Evolutionary conservation across 129 eudicot species (phyloP).

Genomic region (Centaurea solstitialis): DNA sequence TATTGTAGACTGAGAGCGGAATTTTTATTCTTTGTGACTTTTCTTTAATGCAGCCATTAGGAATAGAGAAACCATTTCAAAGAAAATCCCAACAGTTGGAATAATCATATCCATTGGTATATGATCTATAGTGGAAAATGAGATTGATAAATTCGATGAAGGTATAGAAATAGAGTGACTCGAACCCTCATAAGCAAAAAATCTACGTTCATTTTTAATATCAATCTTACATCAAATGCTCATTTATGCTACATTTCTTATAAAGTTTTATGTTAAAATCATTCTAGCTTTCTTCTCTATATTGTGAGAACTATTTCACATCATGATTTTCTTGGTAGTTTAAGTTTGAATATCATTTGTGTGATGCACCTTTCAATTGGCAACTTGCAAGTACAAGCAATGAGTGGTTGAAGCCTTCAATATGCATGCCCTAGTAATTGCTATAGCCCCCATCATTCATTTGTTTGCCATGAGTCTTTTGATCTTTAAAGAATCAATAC

Average conservation of each 20-base stretch:
- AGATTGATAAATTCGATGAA: constrained; percentile 2
- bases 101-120: not conserved
- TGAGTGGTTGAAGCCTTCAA: not conserved
- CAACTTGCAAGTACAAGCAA: not conserved
- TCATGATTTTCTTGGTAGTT: not conserved
- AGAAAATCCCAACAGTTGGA: not conserved
- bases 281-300: not conserved
- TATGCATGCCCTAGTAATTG: not conserved
- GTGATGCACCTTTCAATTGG: not conserved
- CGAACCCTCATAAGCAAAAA: constrained; percentile 3
- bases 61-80: not conserved
- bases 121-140: constrained; percentile 1
- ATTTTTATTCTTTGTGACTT: not conserved
- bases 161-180: constrained; percentile 9
- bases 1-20: not conserved
- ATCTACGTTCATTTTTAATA: no score
- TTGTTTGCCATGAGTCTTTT: not conserved
- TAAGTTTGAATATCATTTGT: not conserved
- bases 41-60: not conserved
- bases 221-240: not conserved
- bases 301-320: not conserved
- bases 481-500: not conserved
- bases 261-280: not conserved
- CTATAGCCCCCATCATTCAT: not conserved
- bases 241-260: not conserved